Conservation (phyloP, 2,329 filamentous ascomycete genomes). For the Fusarium buharicum region DNA sequence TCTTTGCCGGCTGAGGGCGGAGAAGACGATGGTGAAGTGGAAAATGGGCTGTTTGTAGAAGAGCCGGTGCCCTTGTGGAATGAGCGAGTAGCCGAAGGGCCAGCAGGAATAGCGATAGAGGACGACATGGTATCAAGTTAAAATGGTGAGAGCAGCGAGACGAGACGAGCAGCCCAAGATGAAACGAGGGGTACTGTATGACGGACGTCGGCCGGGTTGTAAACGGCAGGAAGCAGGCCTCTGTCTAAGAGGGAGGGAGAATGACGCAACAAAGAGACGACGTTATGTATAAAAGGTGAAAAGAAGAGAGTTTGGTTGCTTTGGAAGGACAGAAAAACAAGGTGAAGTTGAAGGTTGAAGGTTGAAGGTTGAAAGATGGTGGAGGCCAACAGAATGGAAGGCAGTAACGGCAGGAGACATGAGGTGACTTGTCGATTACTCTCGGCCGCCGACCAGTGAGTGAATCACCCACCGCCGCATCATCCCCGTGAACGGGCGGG, state of each 20-base stretch:
- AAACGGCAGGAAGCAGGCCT: conserved; percentile 13
- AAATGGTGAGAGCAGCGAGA: conserved; percentile 11
- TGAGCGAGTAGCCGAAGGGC: conserved; percentile 49
- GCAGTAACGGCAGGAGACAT: conserved; percentile 8
- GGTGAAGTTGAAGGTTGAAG: conserved; percentile 10
- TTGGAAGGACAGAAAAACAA: conserved; percentile 10
- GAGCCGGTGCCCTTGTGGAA: conserved; percentile 59
- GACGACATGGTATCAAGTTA: conserved; percentile 64
- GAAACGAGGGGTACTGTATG: conserved; percentile 38
- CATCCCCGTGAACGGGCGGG: conserved; percentile 44
- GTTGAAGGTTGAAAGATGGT: conserved; percentile 28
- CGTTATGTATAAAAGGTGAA: conserved; percentile 11
- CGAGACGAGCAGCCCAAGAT: conserved; percentile 19
- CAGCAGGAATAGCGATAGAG: conserved; percentile 74
- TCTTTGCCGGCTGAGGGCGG: conserved; percentile 63
- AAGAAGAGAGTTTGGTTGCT: conserved; percentile 5
- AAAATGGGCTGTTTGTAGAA: conserved; percentile 57
- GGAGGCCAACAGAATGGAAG: conserved; percentile 19
- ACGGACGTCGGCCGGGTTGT: conserved; percentile 24
- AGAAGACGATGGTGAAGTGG: conserved; percentile 60
- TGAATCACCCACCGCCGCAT: conserved; percentile 44
- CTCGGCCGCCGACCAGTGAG: conserved; percentile 43
- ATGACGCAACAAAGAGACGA: conserved; percentile 41
- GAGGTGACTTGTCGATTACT: conserved; percentile 42
- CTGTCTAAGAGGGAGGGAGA: conserved; percentile 15